Conservation (phyloP, 2,329 filamentous ascomycete genomes). For the Aspergillus pseudoviridinutans region DNA sequence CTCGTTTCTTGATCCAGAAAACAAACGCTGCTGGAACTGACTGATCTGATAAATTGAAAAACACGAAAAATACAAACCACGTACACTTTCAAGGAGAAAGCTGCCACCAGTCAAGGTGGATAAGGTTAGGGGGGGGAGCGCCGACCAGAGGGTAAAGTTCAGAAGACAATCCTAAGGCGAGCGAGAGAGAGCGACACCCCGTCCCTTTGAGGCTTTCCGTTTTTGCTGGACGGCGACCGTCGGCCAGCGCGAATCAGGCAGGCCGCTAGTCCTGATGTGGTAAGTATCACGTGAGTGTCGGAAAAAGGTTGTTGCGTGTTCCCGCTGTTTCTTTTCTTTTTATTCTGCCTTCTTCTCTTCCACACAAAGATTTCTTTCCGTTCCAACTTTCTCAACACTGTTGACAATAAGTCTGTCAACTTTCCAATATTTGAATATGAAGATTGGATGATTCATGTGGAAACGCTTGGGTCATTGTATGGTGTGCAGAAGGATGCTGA, state of each 20-base stretch:
- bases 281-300: slow-evolving; percentile 8
- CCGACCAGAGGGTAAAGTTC: neutral
- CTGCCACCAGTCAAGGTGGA: neutral
- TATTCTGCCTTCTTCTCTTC: slow-evolving; percentile 7
- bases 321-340: slow-evolving; percentile 8
- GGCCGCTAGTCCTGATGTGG: slow-evolving; percentile 13
- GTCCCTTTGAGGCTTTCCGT: slow-evolving; percentile 7
- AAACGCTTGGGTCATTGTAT: neutral
- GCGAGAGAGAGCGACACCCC: too few relatives aligned
- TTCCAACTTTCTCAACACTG: slow-evolving; percentile 12
- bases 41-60: neutral
- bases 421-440: neutral
- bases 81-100: neutral
- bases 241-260: slow-evolving; percentile 3
- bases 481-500: neutral
- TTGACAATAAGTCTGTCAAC: neutral
- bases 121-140: neutral
- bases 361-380: slow-evolving; percentile 9
- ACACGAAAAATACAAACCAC: neutral
- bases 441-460: neutral
- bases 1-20: slow-evolving; percentile 4
- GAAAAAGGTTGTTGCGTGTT: slow-evolving; percentile 9
- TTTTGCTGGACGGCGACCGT: slow-evolving; percentile 3
- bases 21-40: neutral
- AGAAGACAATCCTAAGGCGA: neutral